A percentile compares a stretch with the other conserved stretches of the same genome.
Evolutionary conservation across 257 asterid species (phyloP).

Genomic region (Jacaranda copaia): DNA sequence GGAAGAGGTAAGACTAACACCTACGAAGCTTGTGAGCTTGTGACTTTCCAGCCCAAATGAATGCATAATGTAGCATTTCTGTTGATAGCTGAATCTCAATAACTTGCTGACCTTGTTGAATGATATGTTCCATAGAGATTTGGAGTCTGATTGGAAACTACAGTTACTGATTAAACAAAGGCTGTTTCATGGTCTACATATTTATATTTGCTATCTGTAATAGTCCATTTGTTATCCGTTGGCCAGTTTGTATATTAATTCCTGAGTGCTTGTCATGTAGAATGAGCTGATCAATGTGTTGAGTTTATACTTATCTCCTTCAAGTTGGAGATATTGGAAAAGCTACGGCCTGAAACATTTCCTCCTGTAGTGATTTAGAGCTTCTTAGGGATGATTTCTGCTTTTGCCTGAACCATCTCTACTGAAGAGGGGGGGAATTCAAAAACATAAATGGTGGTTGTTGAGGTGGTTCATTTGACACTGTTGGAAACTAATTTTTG

Average conservation of each 20-base stretch:
- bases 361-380: conserved; percentile 2
- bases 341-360: no score
- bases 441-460: conserved; percentile 9
- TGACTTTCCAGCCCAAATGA: conserved; percentile 10
- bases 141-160: conserved; percentile 17
- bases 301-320: no score
- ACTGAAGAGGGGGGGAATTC: conserved; percentile 15
- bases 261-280: no score
- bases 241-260: not conserved
- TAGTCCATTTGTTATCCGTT: conserved; percentile 7
- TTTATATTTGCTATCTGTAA: not conserved
- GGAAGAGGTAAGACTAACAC: conserved; percentile 78
- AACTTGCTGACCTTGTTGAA: conserved; percentile 2
- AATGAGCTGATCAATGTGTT: no score
- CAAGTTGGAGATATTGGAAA: no score
- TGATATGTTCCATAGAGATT: not conserved
- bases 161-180: not conserved
- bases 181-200: not conserved
- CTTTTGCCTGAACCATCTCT: conserved; percentile 16
- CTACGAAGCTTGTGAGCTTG: conserved; percentile 28
- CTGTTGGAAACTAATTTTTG: conserved; percentile 3
- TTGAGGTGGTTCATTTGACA: conserved; percentile 17
- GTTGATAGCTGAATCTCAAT: conserved; percentile 14
- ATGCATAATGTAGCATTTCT: conserved; percentile 1
- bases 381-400: not conserved